These are phyloP conservation scores for Candida chauliodis DNA, from an alignment of 805 yeast species.

Conservation along the genomic window DNA sequence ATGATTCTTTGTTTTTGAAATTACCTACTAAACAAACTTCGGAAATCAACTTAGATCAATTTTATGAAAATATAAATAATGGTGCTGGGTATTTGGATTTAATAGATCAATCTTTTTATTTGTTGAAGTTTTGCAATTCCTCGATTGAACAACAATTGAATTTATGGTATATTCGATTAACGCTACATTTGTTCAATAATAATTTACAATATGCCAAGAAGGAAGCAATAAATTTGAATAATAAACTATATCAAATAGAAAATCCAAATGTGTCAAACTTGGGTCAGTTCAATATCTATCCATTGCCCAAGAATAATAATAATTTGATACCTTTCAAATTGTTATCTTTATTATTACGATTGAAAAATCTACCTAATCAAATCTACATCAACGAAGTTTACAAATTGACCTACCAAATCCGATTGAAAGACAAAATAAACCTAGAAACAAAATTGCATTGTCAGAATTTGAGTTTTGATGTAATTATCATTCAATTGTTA, in stretches of 20 bases:
- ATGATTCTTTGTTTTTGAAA: constrained; percentile 15
- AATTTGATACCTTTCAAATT: constrained; percentile 24
- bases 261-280: constrained; percentile 13
- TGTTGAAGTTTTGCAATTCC: constrained; percentile 10
- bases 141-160: constrained; percentile 8
- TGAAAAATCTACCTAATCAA: constrained; percentile 42
- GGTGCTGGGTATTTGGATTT: neutral
- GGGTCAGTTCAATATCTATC: constrained; percentile 18
- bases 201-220: constrained; percentile 28
- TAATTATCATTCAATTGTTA: constrained; percentile 25
- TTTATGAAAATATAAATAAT: neutral
- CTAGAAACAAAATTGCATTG: constrained; percentile 14
- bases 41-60: neutral
- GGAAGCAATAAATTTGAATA: constrained; percentile 37
- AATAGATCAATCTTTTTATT: constrained; percentile 14
- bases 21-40: constrained; percentile 12
- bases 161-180: constrained; percentile 37
- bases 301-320: constrained; percentile 36
- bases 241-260: constrained; percentile 31
- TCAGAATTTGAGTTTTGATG: constrained; percentile 30
- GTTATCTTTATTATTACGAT: constrained; percentile 32
- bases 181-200: constrained; percentile 26
- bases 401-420: constrained; percentile 36
- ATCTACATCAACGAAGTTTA: constrained; percentile 42
- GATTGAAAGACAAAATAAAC: constrained; percentile 18